Evolutionary conservation across 169 alveolate species (phyloP).

Genomic region (Plasmodium gaboni): DNA sequence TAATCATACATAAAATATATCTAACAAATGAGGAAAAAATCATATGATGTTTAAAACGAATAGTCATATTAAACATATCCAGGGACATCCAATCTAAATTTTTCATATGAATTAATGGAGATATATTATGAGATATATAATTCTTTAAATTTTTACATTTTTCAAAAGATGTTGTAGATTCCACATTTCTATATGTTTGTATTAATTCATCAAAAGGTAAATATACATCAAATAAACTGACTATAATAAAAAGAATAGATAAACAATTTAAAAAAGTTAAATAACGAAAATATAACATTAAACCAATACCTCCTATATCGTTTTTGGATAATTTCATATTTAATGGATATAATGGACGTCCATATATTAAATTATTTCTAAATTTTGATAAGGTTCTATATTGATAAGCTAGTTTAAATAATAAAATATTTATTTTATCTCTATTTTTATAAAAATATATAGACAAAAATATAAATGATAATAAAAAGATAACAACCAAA

Average conservation of each 20-base stretch:
- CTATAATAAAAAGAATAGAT: constrained; percentile 10
- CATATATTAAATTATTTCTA: constrained; percentile 13
- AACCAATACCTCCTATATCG: constrained; percentile 82
- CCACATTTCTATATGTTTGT: constrained; percentile 34
- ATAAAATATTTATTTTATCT: constrained; percentile 27
- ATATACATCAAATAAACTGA: constrained; percentile 17
- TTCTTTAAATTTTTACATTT: constrained; percentile 39
- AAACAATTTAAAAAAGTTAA: constrained; percentile 26
- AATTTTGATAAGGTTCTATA: constrained; percentile 64
- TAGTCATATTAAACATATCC: constrained; percentile 30
- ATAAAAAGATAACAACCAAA: constrained; percentile 18
- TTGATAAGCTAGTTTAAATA: constrained; percentile 43
- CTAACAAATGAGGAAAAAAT: constrained; percentile 7
- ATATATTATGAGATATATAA: constrained; percentile 21
- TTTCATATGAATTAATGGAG: constrained; percentile 20
- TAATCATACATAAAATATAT: constrained; percentile 38
- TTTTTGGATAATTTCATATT: constrained; percentile 18
- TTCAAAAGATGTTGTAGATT: constrained; percentile 39
- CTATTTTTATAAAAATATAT: constrained; percentile 40
- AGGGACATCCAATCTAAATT: constrained; percentile 39
- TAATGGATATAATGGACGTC: constrained; percentile 57
- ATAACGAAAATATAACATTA: constrained; percentile 78
- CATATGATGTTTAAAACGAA: constrained; percentile 5
- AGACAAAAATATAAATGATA: constrained; percentile 16
- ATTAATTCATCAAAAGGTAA: constrained; percentile 25